Percentiles rank a stretch among this genome's conserved stretches.
phyloP scores from a whole-genome alignment of 2,329 filamentous ascomycete species.

The Pestalotiopsis sp. region DNA sequence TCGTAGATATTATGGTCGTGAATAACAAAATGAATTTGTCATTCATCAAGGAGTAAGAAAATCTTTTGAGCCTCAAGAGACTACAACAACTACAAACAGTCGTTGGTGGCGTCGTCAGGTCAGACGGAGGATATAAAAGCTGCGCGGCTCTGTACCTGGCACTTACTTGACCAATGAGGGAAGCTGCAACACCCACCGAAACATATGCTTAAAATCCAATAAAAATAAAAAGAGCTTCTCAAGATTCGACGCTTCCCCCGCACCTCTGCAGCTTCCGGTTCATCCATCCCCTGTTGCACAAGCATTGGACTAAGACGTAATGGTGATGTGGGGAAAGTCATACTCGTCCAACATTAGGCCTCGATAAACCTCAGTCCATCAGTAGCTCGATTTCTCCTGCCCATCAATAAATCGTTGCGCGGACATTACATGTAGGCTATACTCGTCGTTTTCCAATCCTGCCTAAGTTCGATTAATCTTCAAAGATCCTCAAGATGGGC shows the following conservation, averaged over 20 bases:
- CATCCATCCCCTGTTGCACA: not conserved
- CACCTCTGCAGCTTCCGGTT: not conserved
- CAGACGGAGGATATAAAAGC: no score
- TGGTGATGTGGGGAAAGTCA: constrained; percentile 5
- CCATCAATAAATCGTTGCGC: not conserved
- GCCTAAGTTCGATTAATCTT: not conserved
- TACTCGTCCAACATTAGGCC: not conserved
- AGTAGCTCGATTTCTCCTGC: not conserved
- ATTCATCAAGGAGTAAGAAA: no score
- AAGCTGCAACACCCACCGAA: no score
- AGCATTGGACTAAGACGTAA: constrained; percentile 6
- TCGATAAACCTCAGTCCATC: not conserved
- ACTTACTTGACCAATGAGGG: no score
- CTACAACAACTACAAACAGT: no score
- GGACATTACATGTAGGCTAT: not conserved
- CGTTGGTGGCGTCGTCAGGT: no score
- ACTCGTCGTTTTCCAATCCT: not conserved
- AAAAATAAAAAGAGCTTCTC: not conserved
- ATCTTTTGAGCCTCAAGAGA: no score
- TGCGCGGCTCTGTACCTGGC: no score
- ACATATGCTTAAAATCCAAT: no score
- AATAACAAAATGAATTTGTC: no score
- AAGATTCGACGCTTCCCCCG: not conserved
- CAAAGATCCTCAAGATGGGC: not conserved
- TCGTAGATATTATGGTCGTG: no score